Conservation (phyloP, 75 land plant genomes). For the Cryptomeria japonica region DNA sequence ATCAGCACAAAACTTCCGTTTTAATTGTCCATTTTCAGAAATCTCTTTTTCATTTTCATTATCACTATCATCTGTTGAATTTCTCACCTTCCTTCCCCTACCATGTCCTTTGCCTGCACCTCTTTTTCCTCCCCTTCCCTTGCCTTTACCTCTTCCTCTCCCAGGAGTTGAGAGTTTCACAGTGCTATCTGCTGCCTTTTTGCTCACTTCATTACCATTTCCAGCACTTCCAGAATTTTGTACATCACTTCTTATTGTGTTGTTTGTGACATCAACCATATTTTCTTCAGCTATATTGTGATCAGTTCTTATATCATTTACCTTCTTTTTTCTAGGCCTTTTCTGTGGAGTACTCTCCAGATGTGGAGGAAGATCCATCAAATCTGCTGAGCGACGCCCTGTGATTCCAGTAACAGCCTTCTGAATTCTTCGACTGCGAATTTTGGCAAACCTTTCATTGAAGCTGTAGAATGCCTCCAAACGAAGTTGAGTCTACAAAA, state of each 20-base stretch:
- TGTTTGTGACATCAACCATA: not conserved
- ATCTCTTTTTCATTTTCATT: not conserved
- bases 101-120: slow-evolving; percentile 14
- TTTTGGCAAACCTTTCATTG: slow-evolving; percentile 96
- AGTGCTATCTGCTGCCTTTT: slow-evolving; percentile 1
- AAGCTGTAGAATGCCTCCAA: slow-evolving; percentile 95
- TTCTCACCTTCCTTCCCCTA: slow-evolving; percentile 1
- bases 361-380: slow-evolving; percentile 42
- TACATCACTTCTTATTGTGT: not conserved
- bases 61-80: not conserved
- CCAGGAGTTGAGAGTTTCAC: not conserved
- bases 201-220: slow-evolving; percentile 11
- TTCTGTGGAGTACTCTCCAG: slow-evolving; percentile 12
- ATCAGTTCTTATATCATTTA: not conserved
- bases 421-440: slow-evolving; percentile 85
- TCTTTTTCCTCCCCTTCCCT: slow-evolving; percentile 18
- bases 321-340: slow-evolving; percentile 30
- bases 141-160: slow-evolving; percentile 22
- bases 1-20: not conserved
- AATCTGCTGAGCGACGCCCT: slow-evolving; percentile 46
- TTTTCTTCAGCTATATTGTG: slow-evolving; percentile 6
- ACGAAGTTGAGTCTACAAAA: slow-evolving; percentile 87
- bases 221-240: not conserved
- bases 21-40: not conserved
- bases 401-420: slow-evolving; percentile 88